Base-by-base conservation (phyloP, 2,329 filamentous ascomycete species). In the Curvularia eragrostidis region DNA sequence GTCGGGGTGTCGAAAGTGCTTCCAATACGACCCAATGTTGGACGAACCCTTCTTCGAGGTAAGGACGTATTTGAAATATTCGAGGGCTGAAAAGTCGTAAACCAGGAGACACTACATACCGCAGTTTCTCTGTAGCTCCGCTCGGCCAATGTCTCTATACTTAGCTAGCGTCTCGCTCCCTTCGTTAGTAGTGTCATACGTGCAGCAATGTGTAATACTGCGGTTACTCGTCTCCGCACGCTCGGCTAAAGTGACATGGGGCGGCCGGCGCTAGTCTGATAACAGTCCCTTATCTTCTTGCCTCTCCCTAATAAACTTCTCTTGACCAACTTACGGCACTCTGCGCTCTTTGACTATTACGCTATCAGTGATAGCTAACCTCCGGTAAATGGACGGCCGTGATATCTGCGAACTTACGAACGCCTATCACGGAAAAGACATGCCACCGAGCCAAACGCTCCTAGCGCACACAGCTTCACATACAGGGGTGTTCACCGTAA, bases 241-340 rank as follows among this genome's bases (percentile, higher is more conserved):
- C 43, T 49, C 48, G 47, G 30, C 42, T 52, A 47, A 41, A 23
- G 9, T 46, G 48, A 42, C 54, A 52, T 28, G 54, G 48, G 54
- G 38, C 54, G 54, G 54, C 54, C 48, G 54, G 39, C 54, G 48
- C 54, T 56, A 56, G 13, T 18, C 26, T 21, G 48, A 56, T 52
- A 52, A 26, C 38, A 39, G 7, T 23, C 5, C 32, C 48, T 56
- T 52, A 56, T 56, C 54, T 32, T 30, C 41, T 19, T 36, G 8
- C 18, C 13, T n/a, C n/a, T n/a, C 18, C 52, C 26, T 41, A 38
- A 23, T 12, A 13, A 24, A 38, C 23, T 18, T 30, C 13, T 39
- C 21, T 23, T 18, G 39, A 21, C 28, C 21, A 21, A 34, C 47
- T n/a, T 26, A 19, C 23, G 28, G 13, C 21, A 23, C 49, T 30